phyloP scores from a whole-genome alignment of 257 asterid species.

The Solanum etuberosum region DNA sequence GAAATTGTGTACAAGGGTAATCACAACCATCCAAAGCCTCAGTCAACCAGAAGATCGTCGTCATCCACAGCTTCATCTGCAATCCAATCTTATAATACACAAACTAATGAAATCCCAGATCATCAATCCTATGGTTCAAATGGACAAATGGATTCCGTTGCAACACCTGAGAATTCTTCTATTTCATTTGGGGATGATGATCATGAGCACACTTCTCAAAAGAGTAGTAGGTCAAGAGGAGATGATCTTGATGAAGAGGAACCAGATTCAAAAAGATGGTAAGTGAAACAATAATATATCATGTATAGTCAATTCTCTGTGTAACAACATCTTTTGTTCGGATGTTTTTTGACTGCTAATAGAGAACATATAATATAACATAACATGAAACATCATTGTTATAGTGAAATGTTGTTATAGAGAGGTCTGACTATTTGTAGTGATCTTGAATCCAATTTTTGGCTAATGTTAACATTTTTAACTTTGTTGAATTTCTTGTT shows the following conservation, averaged over 20 bases:
- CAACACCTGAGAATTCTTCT: constrained; percentile 63
- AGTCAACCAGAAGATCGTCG: constrained; percentile 58
- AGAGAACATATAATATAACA: background rate
- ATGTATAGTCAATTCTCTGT: background rate
- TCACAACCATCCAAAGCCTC: constrained; percentile 84
- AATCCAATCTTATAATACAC: constrained; percentile 18
- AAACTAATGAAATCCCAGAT: constrained; percentile 24
- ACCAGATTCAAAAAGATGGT: constrained; percentile 58
- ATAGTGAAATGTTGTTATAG: background rate
- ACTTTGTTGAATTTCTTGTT: background rate
- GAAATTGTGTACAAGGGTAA: constrained; percentile 67
- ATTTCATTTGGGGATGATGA: constrained; percentile 55
- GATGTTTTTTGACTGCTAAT: background rate
- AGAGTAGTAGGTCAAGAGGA: constrained; percentile 21
- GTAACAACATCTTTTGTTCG: background rate
- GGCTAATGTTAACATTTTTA: background rate
- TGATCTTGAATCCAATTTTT: background rate
- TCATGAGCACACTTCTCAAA: constrained; percentile 44
- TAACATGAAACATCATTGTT: background rate
- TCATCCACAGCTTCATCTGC: constrained; percentile 26
- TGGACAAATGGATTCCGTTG: constrained; percentile 37
- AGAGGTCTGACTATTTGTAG: background rate
- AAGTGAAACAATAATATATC: background rate
- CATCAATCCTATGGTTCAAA: constrained; percentile 45
- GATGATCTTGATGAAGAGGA: constrained; percentile 43